Base-by-base conservation (phyloP, 2,329 filamentous ascomycete genomes). In the Nakataea oryzae region DNA sequence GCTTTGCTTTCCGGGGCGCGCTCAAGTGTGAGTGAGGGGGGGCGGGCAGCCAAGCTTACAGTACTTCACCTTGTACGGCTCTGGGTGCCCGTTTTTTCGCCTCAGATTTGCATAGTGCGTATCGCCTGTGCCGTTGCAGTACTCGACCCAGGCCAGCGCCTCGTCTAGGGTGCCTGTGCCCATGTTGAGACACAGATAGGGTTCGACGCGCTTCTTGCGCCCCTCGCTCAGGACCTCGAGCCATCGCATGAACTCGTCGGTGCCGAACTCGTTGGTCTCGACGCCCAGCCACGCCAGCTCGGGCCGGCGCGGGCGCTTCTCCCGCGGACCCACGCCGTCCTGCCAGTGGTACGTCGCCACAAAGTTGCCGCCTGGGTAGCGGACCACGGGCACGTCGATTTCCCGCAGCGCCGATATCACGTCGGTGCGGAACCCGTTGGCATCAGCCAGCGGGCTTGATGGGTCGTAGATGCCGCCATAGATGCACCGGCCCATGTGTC, bases 401-500 rank as follows among this genome's bases (percentile, higher is more conserved):
- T 92, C 88, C 70, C 85, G 83, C 65, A 95, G 78, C 7, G 88
- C 86, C 55, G 84, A 81, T 28, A 95, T 82, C 55, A 95, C 90
- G 74, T 95, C 90, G 66, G 81, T 90, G 54, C 90, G 86, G 75
- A 91, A 93, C 55, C 90, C 90, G 61, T 84, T 28, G n/a, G 13
- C 79, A 67, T 93, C 89, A 2, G 88, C 86, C n/a, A 92, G 80
- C 3, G 85, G 76, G 72, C 86, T 92, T 41, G 81, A 82, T 1
- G 89, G 90, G 67, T 93, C 90, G 74, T 92, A 93, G 71, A 95
- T 88, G 66, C 91, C 90, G 65, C 89, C 89, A 72, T 95, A 93
- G 70, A 95, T 92, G 78, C 90, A 95, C 65, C 90, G 85, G 69
- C 90, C 90, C 90, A 95, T 95, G 74, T 95, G 91, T 69, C 88